Evolutionary conservation across 306 rosid genomes (phyloP).

Genomic region (Clitoria ternatea): DNA sequence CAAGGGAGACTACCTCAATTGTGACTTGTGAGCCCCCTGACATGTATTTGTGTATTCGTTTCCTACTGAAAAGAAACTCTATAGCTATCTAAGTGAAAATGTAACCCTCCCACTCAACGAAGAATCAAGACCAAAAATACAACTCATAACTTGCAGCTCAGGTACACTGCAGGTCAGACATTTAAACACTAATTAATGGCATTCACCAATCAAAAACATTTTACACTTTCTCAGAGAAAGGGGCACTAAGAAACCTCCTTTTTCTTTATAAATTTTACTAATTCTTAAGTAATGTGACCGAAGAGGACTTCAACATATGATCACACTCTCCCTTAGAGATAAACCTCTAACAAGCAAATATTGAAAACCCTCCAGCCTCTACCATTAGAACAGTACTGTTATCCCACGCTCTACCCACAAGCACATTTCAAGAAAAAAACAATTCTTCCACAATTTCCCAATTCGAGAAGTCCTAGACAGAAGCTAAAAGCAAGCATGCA

Average conservation of each 20-base stretch:
- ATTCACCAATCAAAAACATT: neutral
- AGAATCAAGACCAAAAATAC: neutral
- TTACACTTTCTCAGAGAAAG: constrained; percentile 3
- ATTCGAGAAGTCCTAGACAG: neutral
- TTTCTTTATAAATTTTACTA: no score
- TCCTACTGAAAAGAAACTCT: no score
- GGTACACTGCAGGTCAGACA: neutral
- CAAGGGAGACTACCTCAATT: no score
- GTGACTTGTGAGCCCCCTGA: no score
- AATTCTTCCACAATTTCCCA: neutral
- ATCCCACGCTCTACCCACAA: neutral
- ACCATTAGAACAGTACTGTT: neutral
- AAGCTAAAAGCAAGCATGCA: constrained; percentile 21
- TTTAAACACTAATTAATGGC: neutral
- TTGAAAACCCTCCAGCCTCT: constrained; percentile 10
- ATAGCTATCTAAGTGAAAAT: neutral
- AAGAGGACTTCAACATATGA: neutral
- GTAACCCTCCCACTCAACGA: neutral
- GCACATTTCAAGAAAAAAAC: neutral
- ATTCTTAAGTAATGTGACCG: neutral
- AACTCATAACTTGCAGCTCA: neutral
- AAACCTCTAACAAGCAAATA: neutral
- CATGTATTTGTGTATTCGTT: no score
- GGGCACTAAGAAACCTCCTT: neutral
- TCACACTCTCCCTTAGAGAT: constrained; percentile 10